Evolutionary conservation across 805 yeast genomes (phyloP).

Genomic region (Spathaspora sp.): DNA sequence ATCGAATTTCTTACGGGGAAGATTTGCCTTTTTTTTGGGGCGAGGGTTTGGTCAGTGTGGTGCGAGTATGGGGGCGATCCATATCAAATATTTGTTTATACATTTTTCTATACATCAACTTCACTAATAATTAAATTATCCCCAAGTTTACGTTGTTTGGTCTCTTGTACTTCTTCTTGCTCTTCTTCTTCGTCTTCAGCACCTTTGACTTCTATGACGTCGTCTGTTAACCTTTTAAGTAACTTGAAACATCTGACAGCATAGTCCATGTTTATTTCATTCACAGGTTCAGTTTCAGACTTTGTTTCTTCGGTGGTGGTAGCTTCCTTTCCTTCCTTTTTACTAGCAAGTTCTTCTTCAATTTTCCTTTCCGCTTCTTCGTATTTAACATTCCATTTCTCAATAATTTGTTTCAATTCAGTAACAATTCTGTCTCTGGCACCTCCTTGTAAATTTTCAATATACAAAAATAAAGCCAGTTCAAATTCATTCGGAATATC

Average conservation of each 20-base stretch:
- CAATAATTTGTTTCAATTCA: conserved; percentile 45
- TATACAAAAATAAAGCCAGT: conserved; percentile 45
- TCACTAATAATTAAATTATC: conserved; percentile 39
- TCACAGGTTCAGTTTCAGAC: conserved; percentile 17
- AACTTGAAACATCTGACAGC: conserved; percentile 40
- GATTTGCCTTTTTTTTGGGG: neutral
- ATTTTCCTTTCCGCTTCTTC: conserved; percentile 38
- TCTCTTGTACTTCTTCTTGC: conserved; percentile 3
- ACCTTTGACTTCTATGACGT: conserved; percentile 30
- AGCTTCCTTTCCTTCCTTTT: conserved; percentile 15
- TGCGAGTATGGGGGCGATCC: neutral
- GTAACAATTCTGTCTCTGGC: conserved; percentile 54
- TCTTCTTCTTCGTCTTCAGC: conserved; percentile 32
- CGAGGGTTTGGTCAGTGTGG: neutral
- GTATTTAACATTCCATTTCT: conserved; percentile 54
- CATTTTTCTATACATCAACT: conserved; percentile 31
- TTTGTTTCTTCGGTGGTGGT: conserved; percentile 11
- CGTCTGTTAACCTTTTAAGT: conserved; percentile 31
- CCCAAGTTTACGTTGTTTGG: conserved; percentile 1
- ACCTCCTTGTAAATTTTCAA: conserved; percentile 67
- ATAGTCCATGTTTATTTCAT: conserved; percentile 32
- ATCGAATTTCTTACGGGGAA: neutral
- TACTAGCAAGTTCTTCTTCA: conserved; percentile 27
- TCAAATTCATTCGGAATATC: conserved; percentile 52
- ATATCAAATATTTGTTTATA: neutral